Evolutionary conservation across 208 protist genomes (phyloP).

Genomic region (Trichomonas gallinae): DNA sequence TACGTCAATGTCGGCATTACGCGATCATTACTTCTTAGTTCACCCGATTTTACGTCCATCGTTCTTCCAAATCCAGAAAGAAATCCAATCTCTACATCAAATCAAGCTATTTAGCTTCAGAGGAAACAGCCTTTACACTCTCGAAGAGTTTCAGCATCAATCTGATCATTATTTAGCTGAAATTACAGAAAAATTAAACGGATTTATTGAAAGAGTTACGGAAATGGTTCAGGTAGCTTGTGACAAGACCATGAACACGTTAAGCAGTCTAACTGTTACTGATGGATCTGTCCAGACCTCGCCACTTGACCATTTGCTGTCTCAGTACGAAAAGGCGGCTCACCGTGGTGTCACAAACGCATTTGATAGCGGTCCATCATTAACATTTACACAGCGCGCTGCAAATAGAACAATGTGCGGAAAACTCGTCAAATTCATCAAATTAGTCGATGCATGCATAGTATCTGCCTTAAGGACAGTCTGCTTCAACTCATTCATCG

Average conservation of each 20-base stretch:
- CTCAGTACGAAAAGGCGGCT: not conserved
- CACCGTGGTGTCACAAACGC: not conserved
- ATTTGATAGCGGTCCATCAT: not conserved
- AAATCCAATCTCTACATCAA: not conserved
- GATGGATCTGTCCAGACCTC: not conserved
- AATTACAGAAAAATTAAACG: not conserved
- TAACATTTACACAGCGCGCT: not conserved
- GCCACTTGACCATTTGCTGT: not conserved
- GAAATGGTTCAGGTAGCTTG: slow-evolving; percentile 17
- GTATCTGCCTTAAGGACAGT: not conserved
- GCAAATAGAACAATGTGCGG: not conserved
- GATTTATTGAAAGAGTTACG: not conserved
- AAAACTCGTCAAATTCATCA: slow-evolving; percentile 20
- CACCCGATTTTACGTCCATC: not conserved
- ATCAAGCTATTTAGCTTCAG: not conserved
- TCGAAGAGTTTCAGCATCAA: not conserved
- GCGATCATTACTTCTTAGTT: not conserved
- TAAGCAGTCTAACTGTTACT: not conserved
- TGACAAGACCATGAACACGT: slow-evolving; percentile 6
- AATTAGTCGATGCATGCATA: not conserved
- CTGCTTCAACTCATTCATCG: not conserved
- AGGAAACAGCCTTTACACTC: not conserved
- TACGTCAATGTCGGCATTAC: not conserved
- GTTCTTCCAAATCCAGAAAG: not conserved
- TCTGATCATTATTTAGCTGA: not conserved